Conservation (phyloP, 768 basidiomycete genomes). For the Mycena alexandri region DNA sequence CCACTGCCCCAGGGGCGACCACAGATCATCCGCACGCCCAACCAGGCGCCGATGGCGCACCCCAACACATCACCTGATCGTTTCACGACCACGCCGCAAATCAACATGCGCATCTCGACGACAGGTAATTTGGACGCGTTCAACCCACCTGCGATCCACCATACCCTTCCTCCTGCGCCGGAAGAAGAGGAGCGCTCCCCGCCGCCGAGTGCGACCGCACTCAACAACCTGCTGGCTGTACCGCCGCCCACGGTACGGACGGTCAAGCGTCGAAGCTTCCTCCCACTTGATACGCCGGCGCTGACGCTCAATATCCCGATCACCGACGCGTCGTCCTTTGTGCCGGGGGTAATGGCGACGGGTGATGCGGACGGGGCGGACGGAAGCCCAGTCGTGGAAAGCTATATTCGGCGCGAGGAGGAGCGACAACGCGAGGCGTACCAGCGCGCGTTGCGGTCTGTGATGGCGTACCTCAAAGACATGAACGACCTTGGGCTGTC, state of each 20-base stretch:
- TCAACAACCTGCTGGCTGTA: conserved; percentile 55
- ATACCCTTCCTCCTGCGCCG: conserved; percentile 34
- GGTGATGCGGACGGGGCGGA: conserved; percentile 51
- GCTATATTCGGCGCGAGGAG: conserved; percentile 71
- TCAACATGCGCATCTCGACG: conserved; percentile 80
- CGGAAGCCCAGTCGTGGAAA: conserved; percentile 56
- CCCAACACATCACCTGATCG: conserved; percentile 46
- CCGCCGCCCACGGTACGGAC: conserved; percentile 61
- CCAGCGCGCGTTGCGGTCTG: conserved; percentile 84
- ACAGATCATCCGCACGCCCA: conserved; percentile 47
- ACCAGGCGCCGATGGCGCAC: conserved; percentile 40
- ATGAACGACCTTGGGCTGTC: conserved; percentile 91
- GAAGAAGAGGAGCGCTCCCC: conserved; percentile 43
- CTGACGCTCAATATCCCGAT: conserved; percentile 67
- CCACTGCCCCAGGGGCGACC: conserved; percentile 50
- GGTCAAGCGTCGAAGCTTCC: conserved; percentile 87
- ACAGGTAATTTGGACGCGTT: conserved; percentile 72
- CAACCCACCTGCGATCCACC: conserved; percentile 26
- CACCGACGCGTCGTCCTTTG: conserved; percentile 72
- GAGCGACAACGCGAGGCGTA: conserved; percentile 79
- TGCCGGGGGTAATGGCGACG: conserved; percentile 62
- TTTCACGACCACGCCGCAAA: conserved; percentile 64
- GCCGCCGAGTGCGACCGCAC: conserved; percentile 41
- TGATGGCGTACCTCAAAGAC: conserved; percentile 97
- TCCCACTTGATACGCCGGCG: conserved; percentile 83